Evolutionary conservation across 345 rosid genomes (phyloP).

Genomic region (Brassica incana): DNA sequence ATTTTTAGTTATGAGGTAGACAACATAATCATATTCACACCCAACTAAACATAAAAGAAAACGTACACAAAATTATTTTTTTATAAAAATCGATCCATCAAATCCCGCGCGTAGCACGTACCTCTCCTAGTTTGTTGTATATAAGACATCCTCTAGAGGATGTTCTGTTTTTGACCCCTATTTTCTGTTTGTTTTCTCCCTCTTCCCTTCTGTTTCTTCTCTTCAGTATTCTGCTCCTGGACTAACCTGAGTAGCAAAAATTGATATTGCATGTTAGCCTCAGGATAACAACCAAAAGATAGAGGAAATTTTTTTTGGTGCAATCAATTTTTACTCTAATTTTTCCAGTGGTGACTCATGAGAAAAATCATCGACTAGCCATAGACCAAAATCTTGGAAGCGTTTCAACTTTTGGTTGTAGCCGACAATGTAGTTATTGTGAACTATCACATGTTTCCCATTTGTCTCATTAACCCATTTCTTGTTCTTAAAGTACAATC

Average conservation of each 20-base stretch:
- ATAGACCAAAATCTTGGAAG: slow-evolving; percentile 69
- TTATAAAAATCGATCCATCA: too few relatives aligned
- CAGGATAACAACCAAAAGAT: not conserved
- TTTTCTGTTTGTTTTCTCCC: not conserved
- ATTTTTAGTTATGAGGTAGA: too few relatives aligned
- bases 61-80: too few relatives aligned
- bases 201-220: not conserved
- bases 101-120: too few relatives aligned
- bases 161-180: not conserved
- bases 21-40: too few relatives aligned
- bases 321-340: slow-evolving; percentile 32
- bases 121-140: not conserved
- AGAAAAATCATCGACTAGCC: slow-evolving; percentile 74
- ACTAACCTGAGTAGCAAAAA: not conserved
- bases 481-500: slow-evolving; percentile 72
- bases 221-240: not conserved
- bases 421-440: slow-evolving; percentile 79
- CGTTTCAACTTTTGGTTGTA: slow-evolving; percentile 83
- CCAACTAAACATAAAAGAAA: too few relatives aligned
- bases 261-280: not conserved
- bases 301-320: not conserved
- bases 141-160: not conserved
- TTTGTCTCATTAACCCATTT: slow-evolving; percentile 85
- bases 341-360: slow-evolving; percentile 71
- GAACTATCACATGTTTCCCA: slow-evolving; percentile 77